Conservation (phyloP, 768 basidiomycete species). For the Chalciporus chontae region DNA sequence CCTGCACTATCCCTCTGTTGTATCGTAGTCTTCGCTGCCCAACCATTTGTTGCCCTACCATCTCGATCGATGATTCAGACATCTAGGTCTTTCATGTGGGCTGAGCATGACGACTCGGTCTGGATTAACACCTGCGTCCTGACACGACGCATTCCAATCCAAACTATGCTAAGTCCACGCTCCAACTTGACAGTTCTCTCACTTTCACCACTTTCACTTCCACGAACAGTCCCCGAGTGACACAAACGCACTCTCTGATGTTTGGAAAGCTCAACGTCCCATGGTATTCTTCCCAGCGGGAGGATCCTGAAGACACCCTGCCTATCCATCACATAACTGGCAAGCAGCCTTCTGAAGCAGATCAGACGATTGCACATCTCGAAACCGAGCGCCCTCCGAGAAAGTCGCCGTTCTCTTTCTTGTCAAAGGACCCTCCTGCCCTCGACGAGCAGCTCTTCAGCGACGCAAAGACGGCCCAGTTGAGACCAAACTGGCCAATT, state of each 20-base stretch:
- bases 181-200: neutral
- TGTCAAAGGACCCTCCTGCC: constrained; percentile 10
- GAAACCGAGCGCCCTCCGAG: constrained; percentile 7
- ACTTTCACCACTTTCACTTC: neutral
- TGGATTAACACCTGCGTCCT: too few relatives aligned
- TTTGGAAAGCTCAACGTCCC: neutral
- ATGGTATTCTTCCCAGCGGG: neutral
- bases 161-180: neutral
- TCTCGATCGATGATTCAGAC: neutral
- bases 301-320: neutral
- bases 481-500: constrained; percentile 22
- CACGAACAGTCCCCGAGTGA: constrained; percentile 5
- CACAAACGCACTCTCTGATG: constrained; percentile 4
- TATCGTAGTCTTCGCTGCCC: constrained; percentile 7
- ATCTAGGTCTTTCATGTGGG: neutral
- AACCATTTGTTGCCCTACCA: neutral
- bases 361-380: constrained; percentile 2
- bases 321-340: neutral
- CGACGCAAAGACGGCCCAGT: constrained; percentile 24
- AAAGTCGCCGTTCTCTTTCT: constrained; percentile 14
- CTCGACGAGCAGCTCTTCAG: constrained; percentile 25
- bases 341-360: neutral
- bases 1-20: constrained; percentile 13
- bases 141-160: too few relatives aligned
- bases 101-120: too few relatives aligned